A percentile compares a stretch with the other conserved stretches of the same genome.
phyloP scores from a whole-genome alignment of 2,329 filamentous ascomycete species.

The Dactylellina parvicollis region DNA sequence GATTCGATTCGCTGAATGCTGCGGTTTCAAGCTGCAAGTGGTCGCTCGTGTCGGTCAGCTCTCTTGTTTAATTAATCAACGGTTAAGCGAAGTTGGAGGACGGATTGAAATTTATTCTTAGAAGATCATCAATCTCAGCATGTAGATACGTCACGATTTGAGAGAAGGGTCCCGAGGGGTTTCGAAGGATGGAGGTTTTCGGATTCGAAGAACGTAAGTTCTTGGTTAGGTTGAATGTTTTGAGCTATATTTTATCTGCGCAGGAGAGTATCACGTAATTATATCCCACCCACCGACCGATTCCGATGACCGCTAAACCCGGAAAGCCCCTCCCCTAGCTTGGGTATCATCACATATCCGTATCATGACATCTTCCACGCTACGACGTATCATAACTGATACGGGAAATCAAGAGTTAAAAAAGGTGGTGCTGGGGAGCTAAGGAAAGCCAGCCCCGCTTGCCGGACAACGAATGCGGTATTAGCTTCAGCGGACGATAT shows the following conservation, averaged over 20 bases:
- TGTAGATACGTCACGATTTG: neutral
- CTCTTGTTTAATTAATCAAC: no score
- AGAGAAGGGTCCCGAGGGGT: neutral
- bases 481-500: neutral
- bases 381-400: neutral
- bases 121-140: no score
- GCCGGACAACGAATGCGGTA: slow-evolving; percentile 6
- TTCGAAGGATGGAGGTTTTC: neutral
- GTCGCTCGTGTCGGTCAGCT: neutral
- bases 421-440: neutral
- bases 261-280: neutral
- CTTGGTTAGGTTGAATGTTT: neutral
- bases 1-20: neutral
- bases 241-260: neutral
- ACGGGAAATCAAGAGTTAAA: neutral
- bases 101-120: no score
- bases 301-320: neutral
- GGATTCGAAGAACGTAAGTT: neutral
- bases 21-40: neutral
- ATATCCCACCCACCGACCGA: neutral
- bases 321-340: neutral
- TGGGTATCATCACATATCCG: neutral
- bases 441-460: neutral
- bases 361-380: slow-evolving; percentile 14
- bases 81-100: no score